Conservation (phyloP, 2,329 filamentous ascomycete genomes). For the Phialophora macrospora region DNA sequence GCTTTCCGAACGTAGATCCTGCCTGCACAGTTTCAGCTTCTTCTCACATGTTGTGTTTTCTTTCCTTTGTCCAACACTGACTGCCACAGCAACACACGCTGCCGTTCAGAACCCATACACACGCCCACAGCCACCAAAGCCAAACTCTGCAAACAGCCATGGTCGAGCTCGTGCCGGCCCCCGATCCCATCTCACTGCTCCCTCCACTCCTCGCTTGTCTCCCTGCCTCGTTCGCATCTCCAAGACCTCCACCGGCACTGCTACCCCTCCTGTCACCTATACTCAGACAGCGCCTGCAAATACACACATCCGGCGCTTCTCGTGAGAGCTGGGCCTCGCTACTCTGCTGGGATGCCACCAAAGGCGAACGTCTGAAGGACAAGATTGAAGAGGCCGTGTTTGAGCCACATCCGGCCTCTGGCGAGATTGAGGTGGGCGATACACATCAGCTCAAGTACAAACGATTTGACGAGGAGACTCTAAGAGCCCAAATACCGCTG, state of each 20-base stretch:
- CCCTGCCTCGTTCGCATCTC: constrained; percentile 64
- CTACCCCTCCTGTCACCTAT: constrained; percentile 67
- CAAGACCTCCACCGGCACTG: constrained; percentile 63
- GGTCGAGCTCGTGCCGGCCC: constrained; percentile 60
- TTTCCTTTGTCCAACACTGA: constrained; percentile 7
- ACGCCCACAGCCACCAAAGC: background rate
- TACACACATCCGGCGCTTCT: constrained; percentile 55
- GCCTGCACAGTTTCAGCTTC: background rate
- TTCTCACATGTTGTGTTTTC: constrained; percentile 2
- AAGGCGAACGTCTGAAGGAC: constrained; percentile 59
- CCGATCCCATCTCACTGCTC: constrained; percentile 61
- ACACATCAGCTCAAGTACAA: constrained; percentile 62
- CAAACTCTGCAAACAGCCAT: constrained; percentile 43
- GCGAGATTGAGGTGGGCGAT: constrained; percentile 67
- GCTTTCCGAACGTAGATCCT: constrained; percentile 4
- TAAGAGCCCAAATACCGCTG: constrained; percentile 61
- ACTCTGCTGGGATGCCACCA: constrained; percentile 62
- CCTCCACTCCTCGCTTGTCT: constrained; percentile 68
- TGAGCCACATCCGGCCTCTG: constrained; percentile 68
- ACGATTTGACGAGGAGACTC: constrained; percentile 65
- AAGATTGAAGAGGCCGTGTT: constrained; percentile 60
- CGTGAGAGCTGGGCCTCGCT: constrained; percentile 63
- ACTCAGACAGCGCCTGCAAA: constrained; percentile 65
- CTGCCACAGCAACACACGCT: constrained; percentile 1
- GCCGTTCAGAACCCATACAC: background rate